phyloP scores from a whole-genome alignment of 176 grass and related monocot species.

The Otatea glauca region DNA sequence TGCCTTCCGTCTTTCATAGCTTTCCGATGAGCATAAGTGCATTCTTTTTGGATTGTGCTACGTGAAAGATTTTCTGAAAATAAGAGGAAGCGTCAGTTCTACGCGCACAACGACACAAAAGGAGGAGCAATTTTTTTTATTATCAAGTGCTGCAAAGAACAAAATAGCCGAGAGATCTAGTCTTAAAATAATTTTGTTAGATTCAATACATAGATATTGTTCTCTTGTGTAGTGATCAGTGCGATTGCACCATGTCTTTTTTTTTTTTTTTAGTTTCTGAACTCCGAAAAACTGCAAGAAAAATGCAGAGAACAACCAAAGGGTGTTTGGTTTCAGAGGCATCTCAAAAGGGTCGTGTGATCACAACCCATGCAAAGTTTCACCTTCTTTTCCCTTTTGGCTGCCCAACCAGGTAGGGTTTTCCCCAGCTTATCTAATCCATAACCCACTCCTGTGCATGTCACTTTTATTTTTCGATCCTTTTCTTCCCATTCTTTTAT shows the following conservation, averaged over 20 bases:
- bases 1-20: conserved; percentile 5
- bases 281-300: background rate
- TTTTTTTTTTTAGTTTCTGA: background rate
- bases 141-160: background rate
- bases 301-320: background rate
- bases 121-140: background rate
- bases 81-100: conserved; percentile 40
- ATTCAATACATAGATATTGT: background rate
- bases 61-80: conserved; percentile 43
- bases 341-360: conserved; percentile 11
- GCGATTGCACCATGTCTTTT: background rate
- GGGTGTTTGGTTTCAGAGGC: background rate
- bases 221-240: background rate
- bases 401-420: background rate
- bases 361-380: conserved; percentile 34
- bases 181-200: background rate
- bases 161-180: background rate
- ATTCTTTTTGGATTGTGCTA: conserved; percentile 46
- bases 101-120: conserved; percentile 44
- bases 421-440: conserved; percentile 17
- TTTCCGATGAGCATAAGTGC: conserved; percentile 38
- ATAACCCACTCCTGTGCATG: conserved; percentile 6
- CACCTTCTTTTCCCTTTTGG: conserved; percentile 6
- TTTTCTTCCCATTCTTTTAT: conserved; percentile 29
- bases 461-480: conserved; percentile 24